Evolutionary conservation across 352 stramenopile species (phyloP).

Genomic region (Phytophthora macrochlamydospora): DNA sequence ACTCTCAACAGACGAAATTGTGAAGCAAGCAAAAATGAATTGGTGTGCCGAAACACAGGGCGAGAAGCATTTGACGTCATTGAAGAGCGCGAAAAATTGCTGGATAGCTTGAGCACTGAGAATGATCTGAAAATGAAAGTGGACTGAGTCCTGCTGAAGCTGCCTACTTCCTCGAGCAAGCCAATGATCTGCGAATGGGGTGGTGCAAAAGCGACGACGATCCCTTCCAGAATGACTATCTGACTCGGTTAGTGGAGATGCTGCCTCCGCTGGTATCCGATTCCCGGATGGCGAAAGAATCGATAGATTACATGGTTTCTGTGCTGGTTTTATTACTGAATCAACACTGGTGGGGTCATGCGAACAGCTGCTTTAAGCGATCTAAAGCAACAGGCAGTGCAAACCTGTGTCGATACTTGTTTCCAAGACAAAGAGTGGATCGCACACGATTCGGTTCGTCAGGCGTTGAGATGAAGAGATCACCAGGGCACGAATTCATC

Average conservation of each 20-base stretch:
- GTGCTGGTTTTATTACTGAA: slow-evolving; percentile 2
- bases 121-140: neutral
- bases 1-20: neutral
- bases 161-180: neutral
- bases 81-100: slow-evolving; percentile 1
- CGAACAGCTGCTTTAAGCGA: slow-evolving; percentile 8
- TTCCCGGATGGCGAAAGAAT: slow-evolving; percentile 18
- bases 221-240: slow-evolving; percentile 30
- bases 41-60: neutral
- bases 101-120: neutral
- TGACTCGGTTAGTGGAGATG: neutral
- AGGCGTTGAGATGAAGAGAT: neutral
- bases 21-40: neutral
- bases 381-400: neutral
- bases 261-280: slow-evolving; percentile 7
- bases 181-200: slow-evolving; percentile 1
- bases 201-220: slow-evolving; percentile 15
- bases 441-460: neutral
- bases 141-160: neutral
- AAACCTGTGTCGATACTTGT: slow-evolving; percentile 2
- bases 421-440: neutral
- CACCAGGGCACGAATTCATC: neutral
- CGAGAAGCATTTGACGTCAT: neutral
- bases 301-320: slow-evolving; percentile 8
- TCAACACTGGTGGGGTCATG: slow-evolving; percentile 14